phyloP scores from a whole-genome alignment of 2,329 filamentous ascomycete species.

The Aspergillus pseudoviridinutans region DNA sequence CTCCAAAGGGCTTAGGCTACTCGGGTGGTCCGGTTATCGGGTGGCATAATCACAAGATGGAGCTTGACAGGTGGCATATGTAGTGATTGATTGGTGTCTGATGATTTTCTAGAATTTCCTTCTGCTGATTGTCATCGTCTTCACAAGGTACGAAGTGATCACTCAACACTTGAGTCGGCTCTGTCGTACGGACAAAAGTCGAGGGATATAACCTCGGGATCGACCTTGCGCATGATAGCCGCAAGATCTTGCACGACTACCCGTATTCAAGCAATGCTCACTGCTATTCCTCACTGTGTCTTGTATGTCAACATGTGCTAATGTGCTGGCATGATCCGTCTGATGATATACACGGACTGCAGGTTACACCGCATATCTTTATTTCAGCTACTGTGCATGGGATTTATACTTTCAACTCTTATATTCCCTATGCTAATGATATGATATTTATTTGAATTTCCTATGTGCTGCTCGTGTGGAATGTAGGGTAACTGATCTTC shows the following conservation, averaged over 20 bases:
- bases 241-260: not conserved
- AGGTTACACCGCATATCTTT: not conserved
- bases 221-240: not conserved
- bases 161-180: not conserved
- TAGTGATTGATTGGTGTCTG: not conserved
- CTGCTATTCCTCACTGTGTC: not conserved
- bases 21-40: not conserved
- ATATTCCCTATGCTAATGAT: not conserved
- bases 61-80: no score
- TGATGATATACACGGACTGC: not conserved
- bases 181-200: not conserved
- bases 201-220: not conserved
- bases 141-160: not conserved
- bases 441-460: not conserved
- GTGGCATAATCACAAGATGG: not conserved
- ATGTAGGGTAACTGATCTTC: not conserved
- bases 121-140: not conserved
- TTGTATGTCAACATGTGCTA: not conserved
- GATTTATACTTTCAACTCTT: not conserved
- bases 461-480: not conserved
- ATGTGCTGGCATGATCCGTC: not conserved
- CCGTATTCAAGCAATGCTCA: not conserved
- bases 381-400: not conserved
- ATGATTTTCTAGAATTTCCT: not conserved
- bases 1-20: not conserved